phyloP scores from a whole-genome alignment of 2,329 filamentous ascomycete species.

The Sarocladium strictum region DNA sequence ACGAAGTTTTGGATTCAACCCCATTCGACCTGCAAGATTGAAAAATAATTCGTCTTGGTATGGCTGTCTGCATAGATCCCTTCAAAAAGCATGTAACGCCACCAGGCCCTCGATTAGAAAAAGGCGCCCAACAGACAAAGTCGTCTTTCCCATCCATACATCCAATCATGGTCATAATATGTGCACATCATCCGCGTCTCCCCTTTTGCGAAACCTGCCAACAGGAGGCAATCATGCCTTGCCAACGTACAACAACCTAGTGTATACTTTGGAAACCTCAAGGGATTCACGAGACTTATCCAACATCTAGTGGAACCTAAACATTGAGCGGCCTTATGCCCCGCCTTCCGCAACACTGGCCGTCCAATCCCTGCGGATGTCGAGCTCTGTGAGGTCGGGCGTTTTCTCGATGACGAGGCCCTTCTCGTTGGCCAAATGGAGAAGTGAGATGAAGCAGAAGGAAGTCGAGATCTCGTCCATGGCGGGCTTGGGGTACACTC shows the following conservation, averaged over 20 bases:
- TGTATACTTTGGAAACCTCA: no score
- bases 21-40: no score
- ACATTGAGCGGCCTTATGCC: slow-evolving; percentile 16
- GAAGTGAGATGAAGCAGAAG: slow-evolving; percentile 84
- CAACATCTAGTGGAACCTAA: no score
- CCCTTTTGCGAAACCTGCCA: no score
- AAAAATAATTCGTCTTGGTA: background rate
- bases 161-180: background rate
- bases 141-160: background rate
- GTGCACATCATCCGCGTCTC: background rate
- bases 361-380: slow-evolving; percentile 56
- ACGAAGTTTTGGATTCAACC: slow-evolving; percentile 2
- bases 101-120: background rate
- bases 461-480: slow-evolving; percentile 95
- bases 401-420: slow-evolving; percentile 70
- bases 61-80: background rate
- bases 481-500: slow-evolving; percentile 76
- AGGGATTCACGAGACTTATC: no score
- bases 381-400: slow-evolving; percentile 50
- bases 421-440: slow-evolving; percentile 91
- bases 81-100: background rate
- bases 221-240: background rate
- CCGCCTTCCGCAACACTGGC: slow-evolving; percentile 47
- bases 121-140: background rate
- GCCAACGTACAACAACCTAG: background rate